Base-by-base conservation (phyloP, 345 rosid genomes). In the sweet orange (Citrus sinensis) region DNA sequence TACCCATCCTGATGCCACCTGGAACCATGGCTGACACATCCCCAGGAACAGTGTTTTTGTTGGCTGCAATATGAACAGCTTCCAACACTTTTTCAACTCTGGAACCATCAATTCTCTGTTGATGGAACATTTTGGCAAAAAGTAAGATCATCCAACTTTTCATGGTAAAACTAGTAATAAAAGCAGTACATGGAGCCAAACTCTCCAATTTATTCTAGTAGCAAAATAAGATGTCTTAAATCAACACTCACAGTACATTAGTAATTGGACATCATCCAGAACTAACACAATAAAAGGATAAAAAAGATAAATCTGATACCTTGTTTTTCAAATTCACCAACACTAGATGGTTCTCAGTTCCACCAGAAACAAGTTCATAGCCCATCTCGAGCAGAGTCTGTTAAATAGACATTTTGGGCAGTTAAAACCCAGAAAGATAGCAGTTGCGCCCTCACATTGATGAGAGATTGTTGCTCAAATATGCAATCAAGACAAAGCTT, bases 11-110 rank as follows among this genome's bases (percentile, higher is more conserved):
- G 83, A 96, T 96, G 89, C 99, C 99, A 74, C 99, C 99, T 39
- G 99, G 99, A 83, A 96, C 99, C 99, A 96, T 96, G 71, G 99
- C 99, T 79, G 99, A 96, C 81, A 96, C 99, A 82, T 96, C 99
- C 78, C 99, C 99, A 24, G 99, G 99, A 78, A 96, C 98, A 37
- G 99, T 96, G 88, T 96, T 96, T 82, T 96, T 96, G 93, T 96
- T 96, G 56, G 99, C 95, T 79, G 98, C 98, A 83, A 96, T 94
- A 79, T 94, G 99, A 82, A 96, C 97, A 19, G 97, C 89, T 91
- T 96, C 99, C 84, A 96, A 85, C 80, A 96, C 95, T 91, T 96
- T 96, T 81, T 96, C 99, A 83, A 96, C 99, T 85, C 97, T 85
- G 73, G 97, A 94, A 72, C 99, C 98, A 84, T 96, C 99, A 80